A percentile compares a stretch with the other conserved stretches of the same genome.
Conservation (phyloP, 352 stramenopile species). For the Albugo laibachii region DNA sequence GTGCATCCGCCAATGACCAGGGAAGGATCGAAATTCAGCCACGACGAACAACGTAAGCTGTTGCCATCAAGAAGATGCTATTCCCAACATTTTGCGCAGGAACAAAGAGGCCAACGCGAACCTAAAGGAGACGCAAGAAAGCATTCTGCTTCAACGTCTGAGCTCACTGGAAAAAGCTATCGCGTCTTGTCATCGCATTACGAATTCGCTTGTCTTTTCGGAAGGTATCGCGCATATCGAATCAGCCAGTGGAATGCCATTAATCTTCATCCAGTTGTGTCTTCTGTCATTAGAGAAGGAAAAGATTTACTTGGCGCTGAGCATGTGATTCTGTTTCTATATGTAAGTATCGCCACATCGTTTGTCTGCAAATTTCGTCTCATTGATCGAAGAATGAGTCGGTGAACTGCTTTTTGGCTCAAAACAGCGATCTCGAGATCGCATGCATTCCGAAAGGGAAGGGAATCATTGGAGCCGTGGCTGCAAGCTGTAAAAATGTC, state of each 20-base stretch:
- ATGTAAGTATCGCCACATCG: constrained; percentile 15
- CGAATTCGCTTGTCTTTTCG: constrained; percentile 45
- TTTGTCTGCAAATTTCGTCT: neutral
- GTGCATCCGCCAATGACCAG: constrained; percentile 66
- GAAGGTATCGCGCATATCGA: constrained; percentile 22
- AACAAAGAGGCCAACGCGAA: constrained; percentile 12
- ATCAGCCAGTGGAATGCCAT: neutral
- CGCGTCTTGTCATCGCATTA: constrained; percentile 53
- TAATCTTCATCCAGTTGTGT: constrained; percentile 11
- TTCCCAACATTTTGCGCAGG: neutral
- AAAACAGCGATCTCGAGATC: constrained; percentile 51
- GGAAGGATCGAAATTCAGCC: constrained; percentile 53
- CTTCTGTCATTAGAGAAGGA: constrained; percentile 73
- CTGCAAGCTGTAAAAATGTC: constrained; percentile 48
- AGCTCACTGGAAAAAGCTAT: constrained; percentile 59
- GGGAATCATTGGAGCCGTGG: constrained; percentile 79
- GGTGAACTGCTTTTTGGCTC: constrained; percentile 19
- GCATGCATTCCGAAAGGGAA: constrained; percentile 76
- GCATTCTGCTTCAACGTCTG: constrained; percentile 15
- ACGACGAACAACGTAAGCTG: constrained; percentile 31
- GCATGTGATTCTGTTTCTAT: constrained; percentile 77
- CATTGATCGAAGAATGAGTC: neutral
- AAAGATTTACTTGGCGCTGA: constrained; percentile 79
- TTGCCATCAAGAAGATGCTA: neutral
- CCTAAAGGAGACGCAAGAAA: constrained; percentile 12